These are phyloP conservation scores for Mycena capillaripes DNA, from an alignment of 768 basidiomycete genomes.

Conservation along the genomic window DNA sequence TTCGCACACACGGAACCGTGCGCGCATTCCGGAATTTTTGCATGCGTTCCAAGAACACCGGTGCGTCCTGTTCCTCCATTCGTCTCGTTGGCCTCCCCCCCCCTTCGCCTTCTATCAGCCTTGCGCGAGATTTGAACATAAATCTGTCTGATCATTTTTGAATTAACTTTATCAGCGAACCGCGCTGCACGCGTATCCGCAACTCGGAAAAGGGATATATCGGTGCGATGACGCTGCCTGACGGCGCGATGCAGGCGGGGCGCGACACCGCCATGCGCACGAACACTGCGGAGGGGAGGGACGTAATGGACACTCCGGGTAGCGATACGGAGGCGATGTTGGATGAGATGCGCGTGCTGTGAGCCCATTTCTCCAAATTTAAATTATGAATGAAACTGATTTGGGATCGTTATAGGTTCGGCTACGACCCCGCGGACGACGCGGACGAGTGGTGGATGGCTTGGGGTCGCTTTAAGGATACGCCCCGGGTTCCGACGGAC, in stretches of 20 bases:
- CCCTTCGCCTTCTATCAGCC: no score
- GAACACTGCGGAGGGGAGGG: background rate
- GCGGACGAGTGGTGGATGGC: slow-evolving; percentile 27
- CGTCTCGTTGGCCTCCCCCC: no score
- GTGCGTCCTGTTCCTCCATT: background rate
- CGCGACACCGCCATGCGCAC: slow-evolving; percentile 9
- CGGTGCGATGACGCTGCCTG: slow-evolving; percentile 5
- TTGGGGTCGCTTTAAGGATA: slow-evolving; percentile 5
- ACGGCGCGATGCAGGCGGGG: background rate
- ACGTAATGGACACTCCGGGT: background rate
- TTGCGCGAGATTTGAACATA: no score
- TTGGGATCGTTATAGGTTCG: background rate
- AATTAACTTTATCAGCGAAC: background rate
- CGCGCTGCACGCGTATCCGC: slow-evolving; percentile 5
- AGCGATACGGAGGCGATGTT: background rate
- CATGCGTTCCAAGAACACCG: slow-evolving; percentile 29
- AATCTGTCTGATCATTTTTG: no score
- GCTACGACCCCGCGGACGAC: slow-evolving; percentile 11
- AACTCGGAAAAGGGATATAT: slow-evolving; percentile 6
- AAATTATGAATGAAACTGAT: background rate
- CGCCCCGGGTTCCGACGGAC: background rate
- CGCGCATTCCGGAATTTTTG: slow-evolving; percentile 22
- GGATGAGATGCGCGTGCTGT: background rate
- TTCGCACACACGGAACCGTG: slow-evolving; percentile 12
- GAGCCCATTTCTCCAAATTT: background rate